These are phyloP conservation scores for Oxyria digyna DNA, from an alignment of 148 eudicot species.

Conservation along the genomic window DNA sequence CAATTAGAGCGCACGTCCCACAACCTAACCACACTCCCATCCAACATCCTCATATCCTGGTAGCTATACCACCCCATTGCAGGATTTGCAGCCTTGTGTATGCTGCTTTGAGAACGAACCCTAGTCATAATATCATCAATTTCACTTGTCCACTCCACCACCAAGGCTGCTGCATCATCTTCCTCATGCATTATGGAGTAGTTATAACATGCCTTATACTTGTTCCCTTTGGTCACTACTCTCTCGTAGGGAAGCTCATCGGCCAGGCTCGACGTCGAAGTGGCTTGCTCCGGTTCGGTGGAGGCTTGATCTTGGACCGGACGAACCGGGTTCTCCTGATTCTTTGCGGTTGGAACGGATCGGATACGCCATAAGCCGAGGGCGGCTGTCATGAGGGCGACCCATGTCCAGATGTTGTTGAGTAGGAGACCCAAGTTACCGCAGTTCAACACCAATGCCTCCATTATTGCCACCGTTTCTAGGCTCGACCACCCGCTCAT, in stretches of 20 bases:
- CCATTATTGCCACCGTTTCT: background rate
- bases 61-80: slow-evolving; percentile 10
- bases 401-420: slow-evolving; percentile 7
- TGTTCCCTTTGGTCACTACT: background rate
- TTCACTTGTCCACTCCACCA: background rate
- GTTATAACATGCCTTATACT: background rate
- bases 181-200: background rate
- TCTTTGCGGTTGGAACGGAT: background rate
- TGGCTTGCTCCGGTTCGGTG: background rate
- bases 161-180: background rate
- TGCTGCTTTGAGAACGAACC: no score
- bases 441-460: background rate
- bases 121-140: no score
- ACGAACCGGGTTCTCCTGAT: background rate
- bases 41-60: slow-evolving; percentile 4
- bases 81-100: no score
- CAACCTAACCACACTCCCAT: slow-evolving; percentile 11
- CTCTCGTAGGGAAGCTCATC: background rate
- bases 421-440: background rate
- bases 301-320: background rate
- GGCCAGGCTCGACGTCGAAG: background rate
- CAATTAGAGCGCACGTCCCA: slow-evolving; percentile 5
- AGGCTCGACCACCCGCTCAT: background rate
- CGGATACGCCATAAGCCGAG: slow-evolving; percentile 3
- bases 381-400: slow-evolving; percentile 11